A percentile compares a stretch with the other conserved stretches of the same genome.
Evolutionary conservation across 1,284 basidiomycete species (phyloP).

Genomic region (Tetrapyrgos nigripes): DNA sequence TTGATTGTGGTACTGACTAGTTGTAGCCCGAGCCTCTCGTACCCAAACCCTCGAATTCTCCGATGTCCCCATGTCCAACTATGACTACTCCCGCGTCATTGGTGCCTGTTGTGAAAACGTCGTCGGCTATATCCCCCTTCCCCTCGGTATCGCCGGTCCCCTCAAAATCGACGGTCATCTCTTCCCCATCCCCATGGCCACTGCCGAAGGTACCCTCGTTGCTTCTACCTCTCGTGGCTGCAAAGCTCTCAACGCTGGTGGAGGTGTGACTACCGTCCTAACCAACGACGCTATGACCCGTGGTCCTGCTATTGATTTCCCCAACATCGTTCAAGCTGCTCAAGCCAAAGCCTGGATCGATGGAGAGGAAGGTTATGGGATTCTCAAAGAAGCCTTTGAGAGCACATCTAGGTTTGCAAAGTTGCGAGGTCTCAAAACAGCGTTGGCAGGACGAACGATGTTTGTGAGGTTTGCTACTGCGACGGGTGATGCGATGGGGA

Average conservation of each 20-base stretch:
- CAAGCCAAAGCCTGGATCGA: constrained; percentile 91
- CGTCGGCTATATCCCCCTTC: constrained; percentile 95
- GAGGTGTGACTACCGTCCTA: constrained; percentile 94
- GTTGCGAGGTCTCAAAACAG: constrained; percentile 83
- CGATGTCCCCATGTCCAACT: constrained; percentile 84
- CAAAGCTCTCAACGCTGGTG: constrained; percentile 96
- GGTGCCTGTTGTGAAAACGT: constrained; percentile 99
- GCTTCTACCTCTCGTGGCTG: constrained; percentile 97
- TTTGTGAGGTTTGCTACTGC: constrained; percentile 96
- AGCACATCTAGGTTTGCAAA: constrained; percentile 92
- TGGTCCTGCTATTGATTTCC: constrained; percentile 97
- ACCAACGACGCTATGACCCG: constrained; percentile 98
- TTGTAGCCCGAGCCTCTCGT: constrained; percentile 80
- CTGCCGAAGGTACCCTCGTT: constrained; percentile 97
- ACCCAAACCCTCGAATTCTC: constrained; percentile 90
- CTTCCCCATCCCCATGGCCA: constrained; percentile 98
- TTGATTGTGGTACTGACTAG: constrained; percentile 15
- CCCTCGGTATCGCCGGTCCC: constrained; percentile 96
- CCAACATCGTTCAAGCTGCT: constrained; percentile 80
- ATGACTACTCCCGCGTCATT: constrained; percentile 94
- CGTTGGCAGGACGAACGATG: constrained; percentile 89
- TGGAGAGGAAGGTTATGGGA: constrained; percentile 79
- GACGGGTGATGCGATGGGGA: constrained; percentile 99
- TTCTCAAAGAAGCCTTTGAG: constrained; percentile 90
- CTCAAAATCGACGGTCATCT: constrained; percentile 89